phyloP scores from a whole-genome alignment of 305 asterid species.

The Andrographis paniculata region DNA sequence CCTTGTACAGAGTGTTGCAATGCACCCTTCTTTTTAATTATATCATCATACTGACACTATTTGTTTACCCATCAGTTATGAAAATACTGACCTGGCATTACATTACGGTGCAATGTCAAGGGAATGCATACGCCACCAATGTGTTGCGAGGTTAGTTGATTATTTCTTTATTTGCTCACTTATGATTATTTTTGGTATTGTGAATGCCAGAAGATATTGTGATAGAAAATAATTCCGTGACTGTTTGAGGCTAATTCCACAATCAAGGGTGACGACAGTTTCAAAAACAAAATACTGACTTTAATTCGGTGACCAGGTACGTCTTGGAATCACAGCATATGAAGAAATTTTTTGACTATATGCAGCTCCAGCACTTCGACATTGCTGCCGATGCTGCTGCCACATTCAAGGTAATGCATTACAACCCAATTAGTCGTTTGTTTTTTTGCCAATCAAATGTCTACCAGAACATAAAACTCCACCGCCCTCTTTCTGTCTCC shows the following conservation, averaged over 20 bases:
- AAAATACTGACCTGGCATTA: slow-evolving; percentile 75
- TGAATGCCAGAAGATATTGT: slow-evolving; percentile 1
- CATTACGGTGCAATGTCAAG: slow-evolving; percentile 87
- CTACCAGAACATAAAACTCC: not conserved
- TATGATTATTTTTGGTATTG: not conserved
- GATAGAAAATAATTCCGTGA: not conserved
- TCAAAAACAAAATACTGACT: slow-evolving; percentile 2
- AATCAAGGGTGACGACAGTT: not conserved
- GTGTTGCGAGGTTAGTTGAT: slow-evolving; percentile 64
- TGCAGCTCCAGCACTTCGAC: slow-evolving; percentile 80
- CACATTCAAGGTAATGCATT: slow-evolving; percentile 74
- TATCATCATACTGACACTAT: slow-evolving; percentile 10
- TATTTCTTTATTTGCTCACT: slow-evolving; percentile 3
- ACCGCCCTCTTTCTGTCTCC: not conserved
- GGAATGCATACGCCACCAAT: slow-evolving; percentile 80
- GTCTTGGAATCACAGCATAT: slow-evolving; percentile 92
- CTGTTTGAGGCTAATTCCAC: not conserved
- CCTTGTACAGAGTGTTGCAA: not conserved
- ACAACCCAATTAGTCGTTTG: not conserved
- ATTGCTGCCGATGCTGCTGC: slow-evolving; percentile 97
- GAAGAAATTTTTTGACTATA: slow-evolving; percentile 81
- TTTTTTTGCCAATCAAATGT: too few relatives aligned
- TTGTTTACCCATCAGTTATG: slow-evolving; percentile 45
- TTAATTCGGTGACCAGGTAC: slow-evolving; percentile 38
- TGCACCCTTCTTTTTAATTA: not conserved